Percentiles rank a stretch among this genome's conserved stretches.
phyloP scores from a whole-genome alignment of 495 filamentous ascomycete species.

The Delitschia confertaspora region DNA sequence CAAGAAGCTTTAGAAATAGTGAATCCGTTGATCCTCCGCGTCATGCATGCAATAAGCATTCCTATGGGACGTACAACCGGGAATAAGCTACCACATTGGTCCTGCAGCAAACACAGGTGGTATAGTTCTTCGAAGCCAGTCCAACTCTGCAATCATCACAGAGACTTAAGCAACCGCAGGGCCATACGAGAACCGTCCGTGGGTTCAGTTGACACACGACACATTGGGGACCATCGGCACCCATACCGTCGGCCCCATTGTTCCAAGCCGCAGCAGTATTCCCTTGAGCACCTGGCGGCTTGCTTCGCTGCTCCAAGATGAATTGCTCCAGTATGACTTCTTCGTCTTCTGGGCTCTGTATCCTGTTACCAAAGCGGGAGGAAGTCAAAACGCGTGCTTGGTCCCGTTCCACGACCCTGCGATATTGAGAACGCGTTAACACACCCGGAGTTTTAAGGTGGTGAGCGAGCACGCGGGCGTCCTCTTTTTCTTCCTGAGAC shows the following conservation, averaged over 20 bases:
- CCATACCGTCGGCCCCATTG: conserved; percentile 60
- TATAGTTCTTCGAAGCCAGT: conserved; percentile 93
- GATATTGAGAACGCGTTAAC: conserved; percentile 72
- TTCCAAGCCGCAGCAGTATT: conserved; percentile 45
- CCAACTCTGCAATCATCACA: conserved; percentile 93
- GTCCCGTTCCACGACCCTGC: conserved; percentile 53
- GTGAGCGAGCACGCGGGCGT: conserved; percentile 73
- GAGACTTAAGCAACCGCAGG: conserved; percentile 84
- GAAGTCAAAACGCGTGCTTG: conserved; percentile 56
- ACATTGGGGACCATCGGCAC: conserved; percentile 70
- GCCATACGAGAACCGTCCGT: conserved; percentile 89
- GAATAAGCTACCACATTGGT: conserved; percentile 78
- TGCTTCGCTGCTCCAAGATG: conserved; percentile 54
- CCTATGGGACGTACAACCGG: conserved; percentile 87
- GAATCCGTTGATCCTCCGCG: too few species aligned
- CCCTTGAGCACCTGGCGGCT: conserved; percentile 17
- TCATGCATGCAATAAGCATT: too few species aligned
- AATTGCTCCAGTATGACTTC: conserved; percentile 70
- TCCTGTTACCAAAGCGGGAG: conserved; percentile 27
- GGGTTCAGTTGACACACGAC: conserved; percentile 87
- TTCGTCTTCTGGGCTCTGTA: conserved; percentile 61
- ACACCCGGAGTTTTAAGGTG: conserved; percentile 63
- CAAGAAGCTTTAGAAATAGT: too few species aligned
- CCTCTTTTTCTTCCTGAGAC: conserved; percentile 63
- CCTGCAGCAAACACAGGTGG: conserved; percentile 88